Conservation (phyloP, 2,329 filamentous ascomycete genomes). For the Paramyrothecium roridum region DNA sequence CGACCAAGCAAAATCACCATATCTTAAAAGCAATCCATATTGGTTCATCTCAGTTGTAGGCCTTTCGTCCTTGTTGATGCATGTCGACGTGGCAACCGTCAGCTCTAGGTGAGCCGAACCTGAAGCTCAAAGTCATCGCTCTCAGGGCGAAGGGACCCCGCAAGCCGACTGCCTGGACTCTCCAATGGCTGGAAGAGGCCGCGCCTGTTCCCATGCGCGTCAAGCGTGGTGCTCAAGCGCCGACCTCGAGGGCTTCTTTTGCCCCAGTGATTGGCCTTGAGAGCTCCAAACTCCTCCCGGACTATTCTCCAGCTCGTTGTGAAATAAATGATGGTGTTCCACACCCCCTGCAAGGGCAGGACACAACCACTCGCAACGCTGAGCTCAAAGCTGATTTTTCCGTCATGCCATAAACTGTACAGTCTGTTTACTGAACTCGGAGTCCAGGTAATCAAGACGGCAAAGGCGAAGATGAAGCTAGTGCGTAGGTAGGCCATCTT, state of each 20-base stretch:
- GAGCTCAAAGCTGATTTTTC: constrained; percentile 56
- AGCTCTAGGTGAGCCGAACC: not conserved
- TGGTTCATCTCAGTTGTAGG: too few species aligned
- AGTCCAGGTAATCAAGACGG: constrained; percentile 58
- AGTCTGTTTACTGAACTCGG: constrained; percentile 71
- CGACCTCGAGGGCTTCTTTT: constrained; percentile 8
- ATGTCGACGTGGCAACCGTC: too few species aligned
- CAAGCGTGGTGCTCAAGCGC: constrained; percentile 23
- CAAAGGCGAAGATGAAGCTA: constrained; percentile 58
- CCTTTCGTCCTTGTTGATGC: too few species aligned
- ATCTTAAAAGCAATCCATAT: too few species aligned
- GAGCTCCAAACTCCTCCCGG: constrained; percentile 17
- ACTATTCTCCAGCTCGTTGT: constrained; percentile 54
- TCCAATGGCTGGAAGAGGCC: not conserved
- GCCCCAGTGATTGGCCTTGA: constrained; percentile 8
- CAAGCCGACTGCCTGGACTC: not conserved
- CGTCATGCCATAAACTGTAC: constrained; percentile 56
- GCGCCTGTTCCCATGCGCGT: constrained; percentile 1
- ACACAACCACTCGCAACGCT: constrained; percentile 69
- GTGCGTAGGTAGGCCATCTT: constrained; percentile 59
- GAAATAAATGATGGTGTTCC: constrained; percentile 76
- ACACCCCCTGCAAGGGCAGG: constrained; percentile 73
- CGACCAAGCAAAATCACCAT: too few species aligned
- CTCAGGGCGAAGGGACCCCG: not conserved
- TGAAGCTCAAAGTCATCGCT: constrained; percentile 6